A percentile compares a stretch with the other conserved stretches of the same genome.
Evolutionary conservation across 352 stramenopile species (phyloP).

Genomic region (Chrysophaeum taylorii): DNA sequence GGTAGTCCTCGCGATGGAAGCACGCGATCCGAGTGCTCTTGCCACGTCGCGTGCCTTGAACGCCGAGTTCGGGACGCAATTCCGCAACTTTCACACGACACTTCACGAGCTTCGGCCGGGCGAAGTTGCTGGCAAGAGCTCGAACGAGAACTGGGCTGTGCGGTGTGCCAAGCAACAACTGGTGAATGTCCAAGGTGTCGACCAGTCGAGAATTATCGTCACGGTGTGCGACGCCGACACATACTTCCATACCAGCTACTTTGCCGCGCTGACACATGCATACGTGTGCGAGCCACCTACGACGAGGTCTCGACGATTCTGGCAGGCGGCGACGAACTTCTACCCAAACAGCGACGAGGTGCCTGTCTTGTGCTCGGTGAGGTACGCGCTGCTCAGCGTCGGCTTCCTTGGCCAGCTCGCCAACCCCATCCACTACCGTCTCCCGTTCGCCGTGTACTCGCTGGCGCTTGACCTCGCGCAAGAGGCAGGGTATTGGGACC

Average conservation of each 20-base stretch:
- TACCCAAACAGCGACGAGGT: conserved; percentile 15
- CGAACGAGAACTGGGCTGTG: conserved; percentile 16
- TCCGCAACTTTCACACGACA: neutral
- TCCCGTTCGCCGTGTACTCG: conserved; percentile 2
- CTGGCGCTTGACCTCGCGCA: neutral
- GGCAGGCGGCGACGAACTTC: conserved; percentile 6
- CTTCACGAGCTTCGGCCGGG: neutral
- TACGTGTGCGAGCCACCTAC: neutral
- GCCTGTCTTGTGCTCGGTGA: neutral
- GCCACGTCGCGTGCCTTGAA: neutral
- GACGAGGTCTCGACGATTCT: neutral
- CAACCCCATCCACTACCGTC: conserved; percentile 6
- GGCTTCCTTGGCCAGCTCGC: conserved; percentile 8
- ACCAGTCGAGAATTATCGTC: neutral
- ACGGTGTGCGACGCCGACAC: conserved; percentile 13
- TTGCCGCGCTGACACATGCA: neutral
- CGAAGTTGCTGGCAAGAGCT: conserved; percentile 4
- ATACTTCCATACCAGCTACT: conserved; percentile 1
- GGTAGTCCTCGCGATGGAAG: conserved; percentile 12
- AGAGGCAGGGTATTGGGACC: conserved; percentile 8
- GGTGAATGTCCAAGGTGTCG: neutral
- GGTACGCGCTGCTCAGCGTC: neutral
- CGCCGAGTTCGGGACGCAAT: neutral
- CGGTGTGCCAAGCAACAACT: neutral
- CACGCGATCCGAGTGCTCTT: neutral